Percentiles rank a stretch among this genome's conserved stretches.
Evolutionary conservation across 140 eudicot genomes (phyloP).

Genomic region (Stevia rebaudiana): DNA sequence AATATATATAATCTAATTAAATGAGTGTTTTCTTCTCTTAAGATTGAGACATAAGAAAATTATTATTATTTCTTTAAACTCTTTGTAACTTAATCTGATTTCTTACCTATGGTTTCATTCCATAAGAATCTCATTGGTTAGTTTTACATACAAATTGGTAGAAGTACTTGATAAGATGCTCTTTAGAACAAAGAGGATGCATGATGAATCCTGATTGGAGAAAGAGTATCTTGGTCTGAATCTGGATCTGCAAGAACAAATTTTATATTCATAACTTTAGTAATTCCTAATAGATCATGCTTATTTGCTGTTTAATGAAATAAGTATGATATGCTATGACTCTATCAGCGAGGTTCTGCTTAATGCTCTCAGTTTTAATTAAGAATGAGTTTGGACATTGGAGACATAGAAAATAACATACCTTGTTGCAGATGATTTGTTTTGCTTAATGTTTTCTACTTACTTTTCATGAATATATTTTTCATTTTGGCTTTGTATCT

Average conservation of each 20-base stretch:
- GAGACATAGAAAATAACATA: neutral
- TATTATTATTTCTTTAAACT: no score
- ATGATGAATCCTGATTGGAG: neutral
- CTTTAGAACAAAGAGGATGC: neutral
- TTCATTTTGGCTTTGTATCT: neutral
- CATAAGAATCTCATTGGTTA: neutral
- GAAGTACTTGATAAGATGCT: neutral
- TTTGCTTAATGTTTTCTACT: neutral
- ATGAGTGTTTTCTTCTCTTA: neutral
- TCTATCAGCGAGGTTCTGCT: neutral
- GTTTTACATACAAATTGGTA: neutral
- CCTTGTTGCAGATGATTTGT: neutral
- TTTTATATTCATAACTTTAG: neutral
- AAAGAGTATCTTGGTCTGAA: neutral
- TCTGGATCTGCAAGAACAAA: slow-evolving; percentile 4
- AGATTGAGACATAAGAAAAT: neutral
- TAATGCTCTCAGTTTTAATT: neutral
- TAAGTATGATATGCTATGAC: neutral
- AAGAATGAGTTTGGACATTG: neutral
- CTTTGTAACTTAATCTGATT: neutral
- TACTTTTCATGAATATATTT: neutral
- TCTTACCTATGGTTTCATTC: neutral
- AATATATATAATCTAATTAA: no score
- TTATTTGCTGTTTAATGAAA: neutral
- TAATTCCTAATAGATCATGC: neutral